Evolutionary conservation across 2,329 filamentous ascomycete genomes (phyloP).

Genomic region (Fusarium udum): DNA sequence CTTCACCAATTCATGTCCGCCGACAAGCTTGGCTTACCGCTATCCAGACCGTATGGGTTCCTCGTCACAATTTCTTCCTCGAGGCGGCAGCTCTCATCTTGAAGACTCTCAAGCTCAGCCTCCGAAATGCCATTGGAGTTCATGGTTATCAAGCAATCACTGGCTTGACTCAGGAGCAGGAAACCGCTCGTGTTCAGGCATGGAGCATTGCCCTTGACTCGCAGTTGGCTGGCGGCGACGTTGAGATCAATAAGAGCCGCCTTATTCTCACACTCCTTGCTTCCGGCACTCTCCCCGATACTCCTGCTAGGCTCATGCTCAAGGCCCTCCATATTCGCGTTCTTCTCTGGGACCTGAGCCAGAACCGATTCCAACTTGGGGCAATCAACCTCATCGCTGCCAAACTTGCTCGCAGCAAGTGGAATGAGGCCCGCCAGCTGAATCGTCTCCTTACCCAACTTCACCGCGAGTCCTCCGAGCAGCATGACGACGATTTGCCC

Average conservation of each 20-base stretch:
- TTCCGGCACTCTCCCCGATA: conserved; percentile 85
- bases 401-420: conserved; percentile 78
- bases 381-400: conserved; percentile 75
- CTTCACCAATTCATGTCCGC: conserved; percentile 85
- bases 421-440: conserved; percentile 81
- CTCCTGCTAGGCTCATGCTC: conserved; percentile 85
- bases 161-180: conserved; percentile 84
- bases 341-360: conserved; percentile 80
- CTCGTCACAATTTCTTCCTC: conserved; percentile 84
- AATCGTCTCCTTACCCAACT: conserved; percentile 58
- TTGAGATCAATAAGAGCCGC: conserved; percentile 87
- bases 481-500: conserved; percentile 70
- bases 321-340: conserved; percentile 93
- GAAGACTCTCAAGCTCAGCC: conserved; percentile 83
- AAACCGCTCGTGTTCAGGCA: conserved; percentile 85
- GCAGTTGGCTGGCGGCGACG: conserved; percentile 89
- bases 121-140: conserved; percentile 80
- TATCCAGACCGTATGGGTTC: conserved; percentile 91
- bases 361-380: conserved; percentile 70
- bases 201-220: conserved; percentile 95
- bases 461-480: conserved; percentile 52
- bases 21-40: conserved; percentile 93
- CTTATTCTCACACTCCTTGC: conserved; percentile 87
- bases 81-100: conserved; percentile 83
- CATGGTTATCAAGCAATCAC: conserved; percentile 81